Base-by-base conservation (phyloP, 2,329 filamentous ascomycete species). In the Microcyclosporella mali region DNA sequence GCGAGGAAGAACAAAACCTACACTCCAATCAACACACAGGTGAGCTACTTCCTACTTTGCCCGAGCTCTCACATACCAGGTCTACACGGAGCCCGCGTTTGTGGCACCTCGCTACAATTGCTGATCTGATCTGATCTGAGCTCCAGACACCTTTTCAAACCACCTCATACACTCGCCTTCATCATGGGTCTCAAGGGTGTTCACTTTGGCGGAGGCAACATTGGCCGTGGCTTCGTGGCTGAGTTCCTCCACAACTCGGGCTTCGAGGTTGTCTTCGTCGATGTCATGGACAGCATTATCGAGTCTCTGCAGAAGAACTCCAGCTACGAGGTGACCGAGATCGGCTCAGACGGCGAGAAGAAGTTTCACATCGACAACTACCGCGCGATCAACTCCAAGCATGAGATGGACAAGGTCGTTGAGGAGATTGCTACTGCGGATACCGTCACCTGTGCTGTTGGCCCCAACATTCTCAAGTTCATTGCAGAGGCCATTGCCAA, bases 401-500 rank as follows among this genome's bases (percentile, higher is more conserved):
- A 83, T 52, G 74, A 95, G 63, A 84, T 94, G 71, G 75, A 75
- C 41, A 82, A 90, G 42, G 80, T 95, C 42, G 70, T 97, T 55
- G 69, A 90, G 35, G 87, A 92, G 71, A 94, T 97, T 58, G 77
- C 84, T 43, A 84, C 83, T 16, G 89, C 90, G 31, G 88, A 95
- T 51, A 71, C 95, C 40, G 88, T 98, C 59, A 98, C 92, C 52
- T 98, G 92, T 70, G 94, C 92, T 15, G 92, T 98, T 54, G 92
- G 92, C 33, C 92, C 92, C 58, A 94, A 89, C 68, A 84, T 98
- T 62, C 84, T 98, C 63, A 89, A 87, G 71, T 95, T 95, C 70
- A 92, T 98, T 62, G 92, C 92, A 35, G 86, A 90, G 17, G 85
- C 89, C 58, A 95, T 98, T 57, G 90, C 90, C 63, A 92, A 94